Conservation (phyloP, 345 rosid genomes). For the Corchorus capsularis region DNA sequence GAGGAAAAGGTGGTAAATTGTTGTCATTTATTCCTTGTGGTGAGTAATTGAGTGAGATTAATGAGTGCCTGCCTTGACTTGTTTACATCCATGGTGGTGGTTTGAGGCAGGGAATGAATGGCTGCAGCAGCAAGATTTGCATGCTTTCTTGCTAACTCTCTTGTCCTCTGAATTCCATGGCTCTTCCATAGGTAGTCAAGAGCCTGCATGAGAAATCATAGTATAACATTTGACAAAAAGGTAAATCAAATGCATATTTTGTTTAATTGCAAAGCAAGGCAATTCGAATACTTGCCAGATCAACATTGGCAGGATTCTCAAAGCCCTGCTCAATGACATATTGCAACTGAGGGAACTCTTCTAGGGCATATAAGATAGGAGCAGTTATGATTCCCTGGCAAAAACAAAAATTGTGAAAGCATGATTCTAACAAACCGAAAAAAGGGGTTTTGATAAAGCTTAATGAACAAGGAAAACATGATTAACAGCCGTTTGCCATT, state of each 20-base stretch:
- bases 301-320: constrained; percentile 31
- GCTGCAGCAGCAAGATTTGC: constrained; percentile 37
- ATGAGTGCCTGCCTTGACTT: constrained; percentile 37
- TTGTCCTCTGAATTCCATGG: constrained; percentile 38
- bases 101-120: constrained; percentile 42
- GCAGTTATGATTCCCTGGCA: constrained; percentile 41
- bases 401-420: neutral
- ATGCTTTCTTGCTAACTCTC: constrained; percentile 36
- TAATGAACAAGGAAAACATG: neutral
- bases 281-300: constrained; percentile 22
- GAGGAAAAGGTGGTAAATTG: neutral
- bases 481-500: neutral
- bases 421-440: neutral
- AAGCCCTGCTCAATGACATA: constrained; percentile 33
- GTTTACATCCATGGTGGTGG: constrained; percentile 28
- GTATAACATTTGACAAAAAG: neutral
- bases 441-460: neutral
- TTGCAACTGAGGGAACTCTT: constrained; percentile 44
- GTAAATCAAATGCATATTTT: neutral
- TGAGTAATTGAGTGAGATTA: constrained; percentile 35
- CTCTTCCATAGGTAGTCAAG: constrained; percentile 43
- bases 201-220: constrained; percentile 24
- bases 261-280: neutral
- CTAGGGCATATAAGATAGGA: constrained; percentile 41
- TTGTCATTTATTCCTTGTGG: constrained; percentile 31